phyloP scores from a whole-genome alignment of 345 rosid species.

The Salix suchowensis region DNA sequence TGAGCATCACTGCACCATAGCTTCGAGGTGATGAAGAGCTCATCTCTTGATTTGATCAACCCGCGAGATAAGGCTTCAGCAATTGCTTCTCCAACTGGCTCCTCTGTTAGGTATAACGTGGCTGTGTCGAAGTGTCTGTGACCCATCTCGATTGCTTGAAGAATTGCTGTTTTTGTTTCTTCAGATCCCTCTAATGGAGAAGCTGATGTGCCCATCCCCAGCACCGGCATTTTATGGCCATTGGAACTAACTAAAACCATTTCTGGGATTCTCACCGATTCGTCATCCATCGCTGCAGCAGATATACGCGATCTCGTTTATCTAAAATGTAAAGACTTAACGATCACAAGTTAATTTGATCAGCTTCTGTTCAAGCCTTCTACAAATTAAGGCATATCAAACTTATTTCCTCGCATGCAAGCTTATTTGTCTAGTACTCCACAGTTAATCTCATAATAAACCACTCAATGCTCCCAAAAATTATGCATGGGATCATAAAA shows the following conservation, averaged over 20 bases:
- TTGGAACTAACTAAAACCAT: background rate
- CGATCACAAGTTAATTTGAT: background rate
- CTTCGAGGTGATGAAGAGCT: conserved; percentile 57
- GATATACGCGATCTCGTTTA: background rate
- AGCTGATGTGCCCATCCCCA: conserved; percentile 30
- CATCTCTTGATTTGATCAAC: conserved; percentile 41
- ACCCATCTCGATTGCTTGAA: conserved; percentile 28
- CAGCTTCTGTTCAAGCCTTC: background rate
- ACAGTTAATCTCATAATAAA: background rate
- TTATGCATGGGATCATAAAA: too few relatives aligned
- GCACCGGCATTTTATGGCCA: conserved; percentile 15
- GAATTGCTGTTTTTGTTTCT: conserved; percentile 9
- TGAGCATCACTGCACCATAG: conserved; percentile 60
- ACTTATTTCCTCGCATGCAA: background rate
- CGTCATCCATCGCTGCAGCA: conserved; percentile 4
- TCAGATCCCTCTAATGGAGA: conserved; percentile 20
- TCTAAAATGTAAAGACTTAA: too few relatives aligned
- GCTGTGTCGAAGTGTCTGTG: conserved; percentile 39
- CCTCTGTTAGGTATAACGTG: conserved; percentile 21
- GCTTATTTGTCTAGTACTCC: background rate
- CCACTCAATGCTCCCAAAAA: background rate
- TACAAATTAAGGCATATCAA: too few relatives aligned
- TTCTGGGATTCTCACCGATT: conserved; percentile 14
- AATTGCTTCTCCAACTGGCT: conserved; percentile 34
- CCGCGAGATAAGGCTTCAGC: conserved; percentile 40